Base-by-base conservation (phyloP, 805 yeast species). In the Metschnikowia kofuensis region DNA sequence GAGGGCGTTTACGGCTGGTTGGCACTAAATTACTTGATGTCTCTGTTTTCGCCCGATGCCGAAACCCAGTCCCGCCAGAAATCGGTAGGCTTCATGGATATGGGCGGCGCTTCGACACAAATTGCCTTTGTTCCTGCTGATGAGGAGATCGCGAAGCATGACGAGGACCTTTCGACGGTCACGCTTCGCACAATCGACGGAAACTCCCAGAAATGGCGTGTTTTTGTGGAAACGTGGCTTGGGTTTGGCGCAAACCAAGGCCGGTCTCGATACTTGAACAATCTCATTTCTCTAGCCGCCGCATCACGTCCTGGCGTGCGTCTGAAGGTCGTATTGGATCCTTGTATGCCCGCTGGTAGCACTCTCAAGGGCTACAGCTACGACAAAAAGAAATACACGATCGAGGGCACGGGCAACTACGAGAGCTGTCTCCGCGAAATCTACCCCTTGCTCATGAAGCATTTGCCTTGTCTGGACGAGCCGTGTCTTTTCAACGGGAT, bases 71-170 rank as follows among this genome's bases (percentile, higher is more conserved):
- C 62, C 10, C 56, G 42, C 4, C 86, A 79, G 57, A 67, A 67
- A n/a, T 83, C 96, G 0, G 84, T 79, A 55, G 99, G 99, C 5
- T 92, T 94, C 59, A 86, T 94, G 92, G 99, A 94, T 66, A 94
- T 94, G 99, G 99, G 99, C 13, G 99, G 99, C 12, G 99, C 99
- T 0, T 89, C 97, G 1, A 89, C 97, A 0, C 99, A 94, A 63
- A 80, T 94, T 21, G 96, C 98, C 8, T 94, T 91, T 75, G 90
- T 87, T 8, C 97, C 97, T 0, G 77, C 83, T 4, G 53, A 60
- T 4, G 72, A 77, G n/a, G 90, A 89, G 52, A 66, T 85, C 7
- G 67, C 64, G 27, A 77, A 77, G 53, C 96, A 89, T 64, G 63
- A 69, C 38, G 91, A 91, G 46, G 96, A 90, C 63, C 75, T 91